Evolutionary conservation across 2,329 filamentous ascomycete genomes (phyloP).

Genomic region (Zasmidium angulare): DNA sequence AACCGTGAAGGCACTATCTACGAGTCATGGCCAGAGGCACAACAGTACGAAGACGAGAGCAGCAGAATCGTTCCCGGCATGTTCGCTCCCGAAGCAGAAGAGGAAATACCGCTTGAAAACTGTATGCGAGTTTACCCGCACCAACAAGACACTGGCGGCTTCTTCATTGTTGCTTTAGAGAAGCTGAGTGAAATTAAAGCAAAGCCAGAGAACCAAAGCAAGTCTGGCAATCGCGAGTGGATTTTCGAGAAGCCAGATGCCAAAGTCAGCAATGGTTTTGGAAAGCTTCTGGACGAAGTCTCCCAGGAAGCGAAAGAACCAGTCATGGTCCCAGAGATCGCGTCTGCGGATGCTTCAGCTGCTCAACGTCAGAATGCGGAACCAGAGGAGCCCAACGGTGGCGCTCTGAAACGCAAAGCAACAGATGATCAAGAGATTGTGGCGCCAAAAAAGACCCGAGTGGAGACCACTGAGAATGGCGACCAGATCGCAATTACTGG

Average conservation of each 20-base stretch:
- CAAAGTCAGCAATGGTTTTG: slow-evolving; percentile 27
- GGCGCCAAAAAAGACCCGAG: slow-evolving; percentile 36
- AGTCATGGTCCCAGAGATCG: slow-evolving; percentile 12
- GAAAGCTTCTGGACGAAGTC: slow-evolving; percentile 44
- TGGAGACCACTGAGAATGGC: slow-evolving; percentile 18
- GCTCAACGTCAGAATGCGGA: slow-evolving; percentile 20
- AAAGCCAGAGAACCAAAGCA: slow-evolving; percentile 64
- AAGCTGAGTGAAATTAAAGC: slow-evolving; percentile 85
- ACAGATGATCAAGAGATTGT: slow-evolving; percentile 40
- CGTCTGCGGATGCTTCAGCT: slow-evolving; percentile 11
- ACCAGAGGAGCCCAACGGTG: slow-evolving; percentile 13
- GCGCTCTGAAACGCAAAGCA: slow-evolving; percentile 40
- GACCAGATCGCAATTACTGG: slow-evolving; percentile 1
- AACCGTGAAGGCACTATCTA: slow-evolving; percentile 80
- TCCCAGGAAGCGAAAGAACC: slow-evolving; percentile 30
- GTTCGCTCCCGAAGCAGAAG: slow-evolving; percentile 68
- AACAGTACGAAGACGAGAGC: slow-evolving; percentile 57
- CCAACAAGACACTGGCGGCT: slow-evolving; percentile 91
- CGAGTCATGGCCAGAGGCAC: slow-evolving; percentile 71
- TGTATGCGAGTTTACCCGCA: slow-evolving; percentile 96
- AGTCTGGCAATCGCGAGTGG: slow-evolving; percentile 38
- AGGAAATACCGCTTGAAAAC: slow-evolving; percentile 73
- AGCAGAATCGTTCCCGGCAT: slow-evolving; percentile 76
- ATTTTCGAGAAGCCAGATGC: slow-evolving; percentile 26
- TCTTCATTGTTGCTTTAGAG: slow-evolving; percentile 94